These are phyloP conservation scores for Fraxinus paxiana DNA, from an alignment of 305 asterid genomes.

Conservation along the genomic window DNA sequence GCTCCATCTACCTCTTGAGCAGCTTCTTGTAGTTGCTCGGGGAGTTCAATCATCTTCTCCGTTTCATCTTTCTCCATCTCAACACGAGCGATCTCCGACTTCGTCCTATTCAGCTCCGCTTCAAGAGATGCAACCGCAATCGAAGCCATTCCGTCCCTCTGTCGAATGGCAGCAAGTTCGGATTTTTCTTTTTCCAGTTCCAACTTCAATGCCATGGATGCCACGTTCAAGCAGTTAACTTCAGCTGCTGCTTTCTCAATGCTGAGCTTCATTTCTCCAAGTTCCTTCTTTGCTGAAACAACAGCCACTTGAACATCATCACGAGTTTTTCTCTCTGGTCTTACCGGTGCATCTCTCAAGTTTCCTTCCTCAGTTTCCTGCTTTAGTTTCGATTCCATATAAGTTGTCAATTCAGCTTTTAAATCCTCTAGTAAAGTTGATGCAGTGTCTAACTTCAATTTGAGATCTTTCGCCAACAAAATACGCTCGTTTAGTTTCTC, in stretches of 20 bases:
- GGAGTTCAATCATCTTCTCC: slow-evolving; percentile 63
- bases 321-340: slow-evolving; percentile 46
- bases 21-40: slow-evolving; percentile 59
- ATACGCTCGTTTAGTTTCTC: slow-evolving; percentile 51
- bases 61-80: slow-evolving; percentile 58
- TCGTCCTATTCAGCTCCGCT: slow-evolving; percentile 50
- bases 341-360: slow-evolving; percentile 25
- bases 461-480: slow-evolving; percentile 55
- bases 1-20: slow-evolving; percentile 66
- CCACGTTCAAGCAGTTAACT: slow-evolving; percentile 55
- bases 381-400: slow-evolving; percentile 60
- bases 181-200: slow-evolving; percentile 60
- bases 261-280: slow-evolving; percentile 55
- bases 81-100: slow-evolving; percentile 42
- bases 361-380: slow-evolving; percentile 35
- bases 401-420: slow-evolving; percentile 70
- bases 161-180: slow-evolving; percentile 44
- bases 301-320: slow-evolving; percentile 52
- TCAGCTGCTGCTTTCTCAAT: slow-evolving; percentile 57
- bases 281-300: slow-evolving; percentile 57
- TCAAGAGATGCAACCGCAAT: slow-evolving; percentile 59
- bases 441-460: slow-evolving; percentile 53
- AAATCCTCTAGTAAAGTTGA: slow-evolving; percentile 46
- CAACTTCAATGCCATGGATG: slow-evolving; percentile 51
- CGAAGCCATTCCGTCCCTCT: slow-evolving; percentile 67